phyloP scores from a whole-genome alignment of 495 filamentous ascomycete species.

The Penicillium flavigenum region DNA sequence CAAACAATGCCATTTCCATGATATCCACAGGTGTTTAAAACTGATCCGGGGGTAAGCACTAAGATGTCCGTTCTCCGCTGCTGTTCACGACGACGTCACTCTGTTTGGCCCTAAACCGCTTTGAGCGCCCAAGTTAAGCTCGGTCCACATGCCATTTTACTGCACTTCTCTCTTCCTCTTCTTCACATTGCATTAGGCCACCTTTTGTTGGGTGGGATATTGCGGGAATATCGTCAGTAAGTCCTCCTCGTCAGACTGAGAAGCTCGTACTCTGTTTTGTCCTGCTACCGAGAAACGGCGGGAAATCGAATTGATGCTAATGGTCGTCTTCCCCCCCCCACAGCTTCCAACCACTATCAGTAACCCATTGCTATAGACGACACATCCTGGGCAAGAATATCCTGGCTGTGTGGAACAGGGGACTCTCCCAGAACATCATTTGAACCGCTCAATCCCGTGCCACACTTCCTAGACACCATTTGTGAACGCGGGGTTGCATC shows the following conservation, averaged over 20 bases:
- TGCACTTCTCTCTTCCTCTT: slow-evolving; percentile 13
- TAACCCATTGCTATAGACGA: slow-evolving; percentile 13
- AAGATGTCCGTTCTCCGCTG: not conserved
- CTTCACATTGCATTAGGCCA: slow-evolving; percentile 10
- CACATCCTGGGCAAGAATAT: not conserved
- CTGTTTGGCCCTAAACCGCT: slow-evolving; percentile 27
- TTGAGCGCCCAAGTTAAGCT: slow-evolving; percentile 24
- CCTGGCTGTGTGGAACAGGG: slow-evolving; percentile 2
- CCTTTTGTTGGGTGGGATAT: not conserved
- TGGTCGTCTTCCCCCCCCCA: slow-evolving; percentile 9
- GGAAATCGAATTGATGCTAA: slow-evolving; percentile 16
- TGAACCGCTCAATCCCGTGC: not conserved
- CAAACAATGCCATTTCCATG: not conserved
- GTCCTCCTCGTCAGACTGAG: not conserved
- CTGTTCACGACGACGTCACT: slow-evolving; percentile 29
- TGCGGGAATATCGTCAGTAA: slow-evolving; percentile 5
- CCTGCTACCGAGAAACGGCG: not conserved
- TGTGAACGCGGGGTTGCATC: slow-evolving; percentile 13
- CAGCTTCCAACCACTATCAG: slow-evolving; percentile 14
- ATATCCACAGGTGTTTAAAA: not conserved
- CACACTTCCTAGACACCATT: not conserved
- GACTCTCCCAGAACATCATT: not conserved
- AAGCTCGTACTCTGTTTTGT: too few relatives aligned
- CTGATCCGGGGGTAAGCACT: not conserved
- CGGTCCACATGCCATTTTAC: slow-evolving; percentile 29